A percentile compares a stretch with the other conserved stretches of the same genome.
phyloP scores from a whole-genome alignment of 805 yeast species.

The Isabelozyma gotoi region DNA sequence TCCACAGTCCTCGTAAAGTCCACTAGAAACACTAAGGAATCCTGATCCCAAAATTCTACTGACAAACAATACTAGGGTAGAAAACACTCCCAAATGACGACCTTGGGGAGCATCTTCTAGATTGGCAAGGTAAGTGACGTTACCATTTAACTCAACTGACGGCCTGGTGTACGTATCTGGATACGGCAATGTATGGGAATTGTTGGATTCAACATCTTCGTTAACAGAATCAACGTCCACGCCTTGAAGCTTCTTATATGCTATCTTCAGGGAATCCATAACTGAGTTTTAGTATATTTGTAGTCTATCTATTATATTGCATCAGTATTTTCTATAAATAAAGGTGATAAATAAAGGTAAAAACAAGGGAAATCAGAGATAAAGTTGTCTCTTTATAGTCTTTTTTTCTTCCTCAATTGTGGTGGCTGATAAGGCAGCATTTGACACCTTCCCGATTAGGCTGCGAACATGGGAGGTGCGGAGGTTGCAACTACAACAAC shows the following conservation, averaged over 20 bases:
- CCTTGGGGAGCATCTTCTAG: slow-evolving; percentile 68
- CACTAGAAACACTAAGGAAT: slow-evolving; percentile 69
- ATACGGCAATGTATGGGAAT: neutral
- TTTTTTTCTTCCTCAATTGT: neutral
- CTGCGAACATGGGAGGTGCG: neutral
- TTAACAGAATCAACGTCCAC: neutral
- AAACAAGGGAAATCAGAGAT: neutral
- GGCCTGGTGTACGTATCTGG: slow-evolving; percentile 4
- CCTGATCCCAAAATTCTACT: slow-evolving; percentile 78
- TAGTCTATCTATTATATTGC: neutral
- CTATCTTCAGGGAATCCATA: neutral
- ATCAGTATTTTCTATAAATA: neutral
- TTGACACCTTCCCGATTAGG: neutral
- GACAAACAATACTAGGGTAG: slow-evolving; percentile 62
- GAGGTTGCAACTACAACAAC: too few species aligned
- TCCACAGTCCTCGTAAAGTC: slow-evolving; percentile 66
- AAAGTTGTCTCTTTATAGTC: neutral
- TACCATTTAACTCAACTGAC: slow-evolving; percentile 8
- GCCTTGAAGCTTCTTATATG: neutral
- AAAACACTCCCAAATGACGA: slow-evolving; percentile 67
- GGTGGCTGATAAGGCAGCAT: neutral
- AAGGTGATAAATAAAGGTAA: neutral
- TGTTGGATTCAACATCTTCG: neutral
- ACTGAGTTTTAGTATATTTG: too few species aligned
- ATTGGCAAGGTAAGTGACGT: slow-evolving; percentile 23